Evolutionary conservation across 129 eudicot species (phyloP), one percentile per base, ranked within the genome.

Genomic region (Daucus carota): DNA sequence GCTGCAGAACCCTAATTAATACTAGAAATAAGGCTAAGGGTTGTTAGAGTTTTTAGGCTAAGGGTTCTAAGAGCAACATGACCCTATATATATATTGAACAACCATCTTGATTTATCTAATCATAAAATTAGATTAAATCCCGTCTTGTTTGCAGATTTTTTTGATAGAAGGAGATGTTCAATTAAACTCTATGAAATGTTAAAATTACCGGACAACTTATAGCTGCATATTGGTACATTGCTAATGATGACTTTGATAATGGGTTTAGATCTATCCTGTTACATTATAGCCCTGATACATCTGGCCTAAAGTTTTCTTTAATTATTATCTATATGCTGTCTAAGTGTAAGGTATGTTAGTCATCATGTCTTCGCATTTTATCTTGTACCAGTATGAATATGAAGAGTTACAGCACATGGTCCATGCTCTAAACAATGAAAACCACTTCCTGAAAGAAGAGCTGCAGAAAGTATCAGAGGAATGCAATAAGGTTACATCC

Each of bases 1-100:
- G n/a, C n/a, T n/a, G n/a, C n/a, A n/a, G n/a, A n/a, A n/a, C n/a
- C n/a, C n/a, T n/a, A n/a, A n/a, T n/a, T n/a, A n/a, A n/a, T n/a
- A n/a, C n/a, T n/a, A n/a, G n/a, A n/a, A n/a, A n/a, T n/a, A n/a
- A 90, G 98, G 77, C 78, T 88, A 81, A 97, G 97, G 34, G 32
- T 46, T 47, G 32, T 17, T n/a, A 50, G 13, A 13, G 33, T 17
- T 73, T 22, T 15, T 74, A 43, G n/a, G n/a, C n/a, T n/a, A n/a
- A n/a, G n/a, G n/a, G n/a, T n/a, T n/a, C n/a, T n/a, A n/a, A n/a
- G n/a, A n/a, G n/a, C n/a, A n/a, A n/a, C n/a, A n/a, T n/a, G n/a
- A n/a, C n/a, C n/a, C n/a, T n/a, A n/a, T n/a, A n/a, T 36, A 14
- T 31, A 38, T 12, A 3, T 13, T 47, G 31, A 22, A 14, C 54